Conservation (phyloP, 2,329 filamentous ascomycete species). For the Clarireedia homoeocarpa region DNA sequence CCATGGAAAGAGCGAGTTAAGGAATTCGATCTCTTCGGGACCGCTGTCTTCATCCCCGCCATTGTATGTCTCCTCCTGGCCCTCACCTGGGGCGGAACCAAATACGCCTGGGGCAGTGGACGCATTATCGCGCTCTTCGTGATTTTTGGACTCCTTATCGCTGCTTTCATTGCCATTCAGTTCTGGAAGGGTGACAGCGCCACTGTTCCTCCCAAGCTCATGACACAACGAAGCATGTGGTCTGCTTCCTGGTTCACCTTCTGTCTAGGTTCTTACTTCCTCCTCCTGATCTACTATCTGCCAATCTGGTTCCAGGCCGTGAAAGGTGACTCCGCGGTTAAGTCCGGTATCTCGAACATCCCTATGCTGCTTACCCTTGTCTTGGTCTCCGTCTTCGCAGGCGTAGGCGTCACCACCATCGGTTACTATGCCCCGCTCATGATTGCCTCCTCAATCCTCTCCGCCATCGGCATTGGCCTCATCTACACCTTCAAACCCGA, state of each 20-base stretch:
- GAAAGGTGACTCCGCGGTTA: conserved; percentile 35
- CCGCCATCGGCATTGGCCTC: conserved; percentile 37
- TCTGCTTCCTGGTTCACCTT: conserved; percentile 29
- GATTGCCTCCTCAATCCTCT: conserved; percentile 41
- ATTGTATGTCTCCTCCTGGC: conserved; percentile 33
- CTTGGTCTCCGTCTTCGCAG: conserved; percentile 13
- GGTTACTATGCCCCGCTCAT: conserved; percentile 44
- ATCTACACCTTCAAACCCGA: conserved; percentile 44
- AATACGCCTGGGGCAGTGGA: conserved; percentile 31
- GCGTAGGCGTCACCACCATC: not conserved
- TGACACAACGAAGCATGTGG: conserved; percentile 32
- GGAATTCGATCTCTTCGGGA: conserved; percentile 32
- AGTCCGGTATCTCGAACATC: conserved; percentile 36
- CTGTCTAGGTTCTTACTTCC: conserved; percentile 31
- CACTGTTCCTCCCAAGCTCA: conserved; percentile 34
- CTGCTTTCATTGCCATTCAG: conserved; percentile 30
- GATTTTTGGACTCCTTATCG: conserved; percentile 26
- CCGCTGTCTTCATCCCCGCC: conserved; percentile 30
- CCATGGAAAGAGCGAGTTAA: conserved; percentile 26
- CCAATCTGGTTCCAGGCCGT: conserved; percentile 44
- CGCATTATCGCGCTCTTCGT: conserved; percentile 31
- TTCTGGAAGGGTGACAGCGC: conserved; percentile 33
- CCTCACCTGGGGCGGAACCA: conserved; percentile 34
- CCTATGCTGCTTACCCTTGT: conserved; percentile 30
- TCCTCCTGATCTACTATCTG: conserved; percentile 36